A percentile compares a stretch with the other conserved stretches of the same genome.
phyloP scores from a whole-genome alignment of 1,284 basidiomycete genomes.

The Trichosporon ovoides region DNA sequence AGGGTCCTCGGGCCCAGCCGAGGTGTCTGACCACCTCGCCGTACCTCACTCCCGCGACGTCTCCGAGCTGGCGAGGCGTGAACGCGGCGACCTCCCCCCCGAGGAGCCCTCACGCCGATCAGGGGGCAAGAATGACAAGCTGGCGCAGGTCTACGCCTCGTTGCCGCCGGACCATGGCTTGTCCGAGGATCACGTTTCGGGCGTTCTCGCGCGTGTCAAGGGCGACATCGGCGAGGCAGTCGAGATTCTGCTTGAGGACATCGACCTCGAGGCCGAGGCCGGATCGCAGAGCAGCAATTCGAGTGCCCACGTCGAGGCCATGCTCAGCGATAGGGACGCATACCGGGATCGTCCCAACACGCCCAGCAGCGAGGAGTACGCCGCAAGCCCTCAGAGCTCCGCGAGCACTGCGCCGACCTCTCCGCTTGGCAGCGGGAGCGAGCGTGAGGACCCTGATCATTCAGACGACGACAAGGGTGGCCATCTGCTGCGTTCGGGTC shows the following conservation, averaged over 20 bases:
- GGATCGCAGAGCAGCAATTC: constrained; percentile 6
- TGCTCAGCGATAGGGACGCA: constrained; percentile 8
- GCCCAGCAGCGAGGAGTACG: constrained; percentile 7
- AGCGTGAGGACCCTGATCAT: constrained; percentile 6
- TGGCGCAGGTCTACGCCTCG: constrained; percentile 27
- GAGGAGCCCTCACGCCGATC: constrained; percentile 1
- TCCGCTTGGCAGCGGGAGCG: constrained; percentile 10
- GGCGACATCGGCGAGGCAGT: constrained; percentile 37
- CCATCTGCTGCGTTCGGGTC: background rate
- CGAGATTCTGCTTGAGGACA: constrained; percentile 38
- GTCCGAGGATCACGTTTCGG: constrained; percentile 17
- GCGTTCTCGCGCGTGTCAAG: constrained; percentile 31
- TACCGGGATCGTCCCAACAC: constrained; percentile 11
- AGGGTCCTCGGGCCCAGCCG: constrained; percentile 34
- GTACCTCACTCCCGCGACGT: constrained; percentile 37
- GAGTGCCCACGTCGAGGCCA: constrained; percentile 1
- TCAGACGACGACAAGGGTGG: background rate
- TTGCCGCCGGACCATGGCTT: constrained; percentile 34
- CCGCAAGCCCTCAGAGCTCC: constrained; percentile 6
- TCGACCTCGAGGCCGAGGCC: constrained; percentile 22
- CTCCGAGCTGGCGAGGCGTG: constrained; percentile 33
- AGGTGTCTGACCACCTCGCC: constrained; percentile 34
- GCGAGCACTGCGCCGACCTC: constrained; percentile 15
- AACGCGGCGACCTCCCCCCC: constrained; percentile 19
- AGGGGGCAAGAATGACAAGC: constrained; percentile 3